These are phyloP conservation scores for Sporothrix inflata DNA, from an alignment of 2,329 filamentous ascomycete species.

Conservation along the genomic window DNA sequence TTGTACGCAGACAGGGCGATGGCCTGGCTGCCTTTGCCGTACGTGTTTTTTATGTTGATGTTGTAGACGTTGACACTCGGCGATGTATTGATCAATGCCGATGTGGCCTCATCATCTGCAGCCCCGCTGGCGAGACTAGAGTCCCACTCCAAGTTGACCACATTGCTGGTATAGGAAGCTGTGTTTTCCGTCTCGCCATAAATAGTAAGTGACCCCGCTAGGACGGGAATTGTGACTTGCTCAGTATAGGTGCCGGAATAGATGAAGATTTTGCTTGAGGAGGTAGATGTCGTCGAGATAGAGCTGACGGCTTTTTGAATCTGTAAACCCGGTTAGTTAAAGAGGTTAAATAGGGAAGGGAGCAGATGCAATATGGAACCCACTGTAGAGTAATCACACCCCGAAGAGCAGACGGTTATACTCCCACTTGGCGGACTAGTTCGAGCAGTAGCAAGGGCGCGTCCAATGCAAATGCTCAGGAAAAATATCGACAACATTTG, in stretches of 20 bases:
- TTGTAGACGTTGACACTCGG: conserved; percentile 64
- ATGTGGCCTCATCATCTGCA: conserved; percentile 54
- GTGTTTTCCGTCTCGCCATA: conserved; percentile 60
- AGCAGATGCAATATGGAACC: background rate
- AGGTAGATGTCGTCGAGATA: conserved; percentile 54
- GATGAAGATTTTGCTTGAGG: conserved; percentile 65
- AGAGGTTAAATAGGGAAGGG: background rate
- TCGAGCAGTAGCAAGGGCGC: background rate
- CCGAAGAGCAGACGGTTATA: conserved; percentile 31
- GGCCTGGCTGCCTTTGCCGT: conserved; percentile 52
- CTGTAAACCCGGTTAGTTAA: background rate
- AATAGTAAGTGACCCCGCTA: conserved; percentile 53
- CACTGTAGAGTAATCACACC: conserved; percentile 23
- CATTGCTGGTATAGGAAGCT: conserved; percentile 57
- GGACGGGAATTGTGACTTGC: conserved; percentile 57
- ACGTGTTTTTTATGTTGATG: conserved; percentile 55
- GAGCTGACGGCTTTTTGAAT: conserved; percentile 62
- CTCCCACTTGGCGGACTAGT: conserved; percentile 21
- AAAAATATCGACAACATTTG: background rate
- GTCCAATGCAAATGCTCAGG: background rate
- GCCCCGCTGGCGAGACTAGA: conserved; percentile 52
- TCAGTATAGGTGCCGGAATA: conserved; percentile 62
- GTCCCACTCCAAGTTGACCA: conserved; percentile 56
- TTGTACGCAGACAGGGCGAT: conserved; percentile 52
- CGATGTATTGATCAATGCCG: conserved; percentile 50